Conservation (phyloP, 2,329 filamentous ascomycete species). For the Fusarium anguioides region DNA sequence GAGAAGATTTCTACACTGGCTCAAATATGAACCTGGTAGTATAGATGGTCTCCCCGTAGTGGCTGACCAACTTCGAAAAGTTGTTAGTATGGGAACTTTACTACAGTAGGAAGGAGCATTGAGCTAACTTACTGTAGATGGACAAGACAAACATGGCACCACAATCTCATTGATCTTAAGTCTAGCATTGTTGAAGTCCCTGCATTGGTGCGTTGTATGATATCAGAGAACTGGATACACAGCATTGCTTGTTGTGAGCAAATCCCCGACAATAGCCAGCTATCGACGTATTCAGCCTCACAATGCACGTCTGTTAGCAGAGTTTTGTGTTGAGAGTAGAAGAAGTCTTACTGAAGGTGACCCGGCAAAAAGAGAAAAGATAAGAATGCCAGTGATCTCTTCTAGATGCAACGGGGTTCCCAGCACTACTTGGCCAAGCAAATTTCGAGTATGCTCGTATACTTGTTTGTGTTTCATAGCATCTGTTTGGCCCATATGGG, state of each 20-base stretch:
- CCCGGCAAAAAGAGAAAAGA: constrained; percentile 49
- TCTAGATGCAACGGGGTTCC: constrained; percentile 54
- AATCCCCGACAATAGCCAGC: constrained; percentile 56
- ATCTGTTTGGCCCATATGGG: constrained; percentile 26
- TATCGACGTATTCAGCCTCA: constrained; percentile 54
- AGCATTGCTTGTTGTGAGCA: constrained; percentile 58
- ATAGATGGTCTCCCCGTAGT: constrained; percentile 55
- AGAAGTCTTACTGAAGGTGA: constrained; percentile 30
- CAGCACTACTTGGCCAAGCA: constrained; percentile 53
- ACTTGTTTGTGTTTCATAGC: constrained; percentile 49
- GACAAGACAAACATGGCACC: constrained; percentile 32
- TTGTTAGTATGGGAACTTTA: neutral
- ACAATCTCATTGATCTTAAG: constrained; percentile 45
- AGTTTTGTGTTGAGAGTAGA: neutral
- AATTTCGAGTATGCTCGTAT: constrained; percentile 54
- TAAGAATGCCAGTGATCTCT: constrained; percentile 54
- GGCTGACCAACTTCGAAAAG: constrained; percentile 51
- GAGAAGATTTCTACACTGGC: constrained; percentile 54
- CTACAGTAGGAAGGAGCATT: no score
- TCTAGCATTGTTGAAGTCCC: constrained; percentile 49
- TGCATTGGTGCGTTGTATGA: constrained; percentile 50
- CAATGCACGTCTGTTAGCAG: constrained; percentile 13
- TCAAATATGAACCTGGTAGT: constrained; percentile 52
- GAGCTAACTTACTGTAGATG: constrained; percentile 25
- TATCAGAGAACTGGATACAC: constrained; percentile 56